These are phyloP conservation scores for Cicer yamashitae DNA, from an alignment of 306 rosid genomes.

Conservation along the genomic window DNA sequence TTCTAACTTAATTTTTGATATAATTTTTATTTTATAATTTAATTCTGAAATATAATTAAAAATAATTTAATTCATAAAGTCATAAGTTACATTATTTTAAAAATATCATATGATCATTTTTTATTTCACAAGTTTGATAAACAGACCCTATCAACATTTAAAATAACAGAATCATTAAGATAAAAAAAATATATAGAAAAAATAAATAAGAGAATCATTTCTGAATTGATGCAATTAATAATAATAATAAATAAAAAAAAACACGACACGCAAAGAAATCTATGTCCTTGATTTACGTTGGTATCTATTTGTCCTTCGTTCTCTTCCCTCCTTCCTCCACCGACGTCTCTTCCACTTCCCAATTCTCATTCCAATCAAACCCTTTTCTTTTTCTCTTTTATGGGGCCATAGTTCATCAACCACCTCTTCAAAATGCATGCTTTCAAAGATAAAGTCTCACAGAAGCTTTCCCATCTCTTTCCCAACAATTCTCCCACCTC, in stretches of 20 bases:
- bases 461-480: constrained; percentile 69
- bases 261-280: constrained; percentile 15
- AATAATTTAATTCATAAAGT: too few relatives aligned
- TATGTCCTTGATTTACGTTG: constrained; percentile 19
- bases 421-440: constrained; percentile 55
- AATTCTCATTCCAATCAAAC: constrained; percentile 14
- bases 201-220: too few relatives aligned
- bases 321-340: neutral
- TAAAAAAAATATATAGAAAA: too few relatives aligned
- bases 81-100: too few relatives aligned
- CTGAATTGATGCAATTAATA: too few relatives aligned
- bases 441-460: constrained; percentile 69
- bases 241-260: neutral
- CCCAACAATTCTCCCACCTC: constrained; percentile 56
- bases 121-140: too few relatives aligned
- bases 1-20: too few relatives aligned
- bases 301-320: neutral
- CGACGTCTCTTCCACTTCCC: neutral
- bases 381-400: neutral
- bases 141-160: too few relatives aligned
- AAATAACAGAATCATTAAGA: too few relatives aligned
- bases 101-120: too few relatives aligned
- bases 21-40: too few relatives aligned
- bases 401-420: constrained; percentile 36
- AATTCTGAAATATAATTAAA: too few relatives aligned